Conservation (phyloP, 1,284 basidiomycete genomes). For the Irpex lacteus region DNA sequence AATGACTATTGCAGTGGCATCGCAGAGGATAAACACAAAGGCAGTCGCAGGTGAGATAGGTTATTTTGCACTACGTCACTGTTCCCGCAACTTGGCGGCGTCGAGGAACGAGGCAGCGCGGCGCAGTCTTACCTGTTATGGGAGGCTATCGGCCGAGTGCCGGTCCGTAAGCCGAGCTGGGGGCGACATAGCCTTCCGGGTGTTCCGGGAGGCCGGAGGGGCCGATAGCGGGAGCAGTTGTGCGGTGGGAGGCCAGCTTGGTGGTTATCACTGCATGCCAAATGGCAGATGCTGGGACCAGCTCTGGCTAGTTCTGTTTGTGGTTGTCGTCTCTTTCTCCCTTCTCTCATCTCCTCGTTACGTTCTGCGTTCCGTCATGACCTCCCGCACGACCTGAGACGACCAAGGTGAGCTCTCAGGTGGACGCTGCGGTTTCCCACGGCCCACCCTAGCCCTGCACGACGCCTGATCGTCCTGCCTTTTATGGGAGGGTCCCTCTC, state of each 20-base stretch:
- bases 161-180: background rate
- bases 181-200: conserved; percentile 3
- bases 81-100: conserved; percentile 26
- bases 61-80: conserved; percentile 26
- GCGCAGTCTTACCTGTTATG: conserved; percentile 37
- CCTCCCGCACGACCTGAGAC: conserved; percentile 18
- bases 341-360: conserved; percentile 5
- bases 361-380: conserved; percentile 9
- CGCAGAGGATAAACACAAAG: no score
- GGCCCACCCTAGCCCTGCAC: background rate
- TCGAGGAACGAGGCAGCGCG: conserved; percentile 53
- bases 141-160: background rate
- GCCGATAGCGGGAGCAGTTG: background rate
- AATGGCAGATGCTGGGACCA: no score
- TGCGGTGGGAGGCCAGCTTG: no score
- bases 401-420: conserved; percentile 14
- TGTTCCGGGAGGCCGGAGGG: background rate
- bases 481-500: background rate
- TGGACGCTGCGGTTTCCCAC: background rate
- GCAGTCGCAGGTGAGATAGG: background rate
- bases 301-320: background rate
- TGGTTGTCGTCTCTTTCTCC: conserved; percentile 9
- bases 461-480: conserved; percentile 1
- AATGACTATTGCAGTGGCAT: no score
- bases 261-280: background rate